Conservation (phyloP, 257 asterid genomes). For the Echites panduratus region DNA sequence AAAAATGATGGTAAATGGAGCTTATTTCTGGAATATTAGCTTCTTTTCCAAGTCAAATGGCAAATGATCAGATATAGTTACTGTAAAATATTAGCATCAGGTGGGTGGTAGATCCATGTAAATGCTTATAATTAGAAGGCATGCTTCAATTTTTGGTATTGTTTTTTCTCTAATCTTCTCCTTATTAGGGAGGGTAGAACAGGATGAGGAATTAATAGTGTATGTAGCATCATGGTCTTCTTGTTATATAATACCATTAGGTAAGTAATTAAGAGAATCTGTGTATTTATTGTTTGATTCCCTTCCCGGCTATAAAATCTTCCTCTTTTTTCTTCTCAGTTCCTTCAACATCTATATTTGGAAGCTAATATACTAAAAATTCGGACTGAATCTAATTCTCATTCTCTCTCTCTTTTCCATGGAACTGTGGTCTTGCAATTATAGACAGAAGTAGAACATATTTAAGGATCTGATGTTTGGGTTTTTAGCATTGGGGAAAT, state of each 20-base stretch:
- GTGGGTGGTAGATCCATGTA: constrained; percentile 9
- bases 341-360: neutral
- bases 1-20: too few relatives aligned
- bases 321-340: neutral
- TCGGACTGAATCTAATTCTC: neutral
- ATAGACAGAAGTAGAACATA: too few relatives aligned
- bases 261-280: too few relatives aligned
- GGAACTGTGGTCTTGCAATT: too few relatives aligned
- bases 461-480: neutral
- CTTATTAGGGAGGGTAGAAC: neutral
- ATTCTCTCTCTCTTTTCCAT: neutral
- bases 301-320: too few relatives aligned
- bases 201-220: neutral
- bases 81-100: constrained; percentile 19
- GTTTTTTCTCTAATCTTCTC: neutral
- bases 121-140: neutral
- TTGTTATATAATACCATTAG: neutral
- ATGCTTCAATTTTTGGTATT: neutral
- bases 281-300: neutral
- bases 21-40: too few relatives aligned
- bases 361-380: neutral
- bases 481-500: neutral
- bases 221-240: neutral
- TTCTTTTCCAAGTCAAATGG: neutral
- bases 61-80: neutral